phyloP scores from a whole-genome alignment of 1,284 basidiomycete genomes.

The Apiotrichum siamense region DNA sequence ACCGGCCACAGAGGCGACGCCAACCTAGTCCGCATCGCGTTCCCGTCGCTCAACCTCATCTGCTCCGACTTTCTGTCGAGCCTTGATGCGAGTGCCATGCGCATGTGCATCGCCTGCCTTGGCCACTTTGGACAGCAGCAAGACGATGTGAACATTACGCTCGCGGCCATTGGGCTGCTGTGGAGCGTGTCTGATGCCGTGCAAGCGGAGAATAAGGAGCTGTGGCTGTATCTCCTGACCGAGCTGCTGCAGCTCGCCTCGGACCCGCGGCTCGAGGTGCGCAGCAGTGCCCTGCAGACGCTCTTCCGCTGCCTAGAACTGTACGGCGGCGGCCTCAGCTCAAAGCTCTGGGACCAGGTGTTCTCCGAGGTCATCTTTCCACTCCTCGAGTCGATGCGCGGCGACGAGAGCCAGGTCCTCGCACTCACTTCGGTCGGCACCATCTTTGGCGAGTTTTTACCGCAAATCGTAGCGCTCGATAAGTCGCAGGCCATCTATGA shows the following conservation, averaged over 20 bases:
- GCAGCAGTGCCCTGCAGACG: conserved; percentile 89
- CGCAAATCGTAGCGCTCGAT: conserved; percentile 61
- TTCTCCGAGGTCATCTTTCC: conserved; percentile 87
- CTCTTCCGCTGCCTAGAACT: conserved; percentile 89
- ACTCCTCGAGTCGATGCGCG: conserved; percentile 62
- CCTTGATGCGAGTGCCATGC: conserved; percentile 71
- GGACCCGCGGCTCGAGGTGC: conserved; percentile 77
- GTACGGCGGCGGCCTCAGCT: conserved; percentile 74
- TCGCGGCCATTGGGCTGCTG: conserved; percentile 81
- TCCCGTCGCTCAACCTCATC: conserved; percentile 87
- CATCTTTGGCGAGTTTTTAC: conserved; percentile 73
- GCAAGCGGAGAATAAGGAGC: conserved; percentile 67
- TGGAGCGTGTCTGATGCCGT: conserved; percentile 93
- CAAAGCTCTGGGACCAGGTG: conserved; percentile 78
- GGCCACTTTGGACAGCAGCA: conserved; percentile 84
- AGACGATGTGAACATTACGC: conserved; percentile 85
- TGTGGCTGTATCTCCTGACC: conserved; percentile 87
- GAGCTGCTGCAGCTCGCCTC: conserved; percentile 77
- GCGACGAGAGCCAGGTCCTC: conserved; percentile 83
- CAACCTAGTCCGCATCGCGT: conserved; percentile 60
- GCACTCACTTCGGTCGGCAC: conserved; percentile 77
- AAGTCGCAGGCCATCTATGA: conserved; percentile 67
- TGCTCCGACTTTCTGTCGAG: conserved; percentile 80
- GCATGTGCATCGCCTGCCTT: conserved; percentile 79
- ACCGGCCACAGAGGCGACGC: conserved; percentile 28